phyloP scores from a whole-genome alignment of 805 yeast species.

The Priceomyces castillae region DNA sequence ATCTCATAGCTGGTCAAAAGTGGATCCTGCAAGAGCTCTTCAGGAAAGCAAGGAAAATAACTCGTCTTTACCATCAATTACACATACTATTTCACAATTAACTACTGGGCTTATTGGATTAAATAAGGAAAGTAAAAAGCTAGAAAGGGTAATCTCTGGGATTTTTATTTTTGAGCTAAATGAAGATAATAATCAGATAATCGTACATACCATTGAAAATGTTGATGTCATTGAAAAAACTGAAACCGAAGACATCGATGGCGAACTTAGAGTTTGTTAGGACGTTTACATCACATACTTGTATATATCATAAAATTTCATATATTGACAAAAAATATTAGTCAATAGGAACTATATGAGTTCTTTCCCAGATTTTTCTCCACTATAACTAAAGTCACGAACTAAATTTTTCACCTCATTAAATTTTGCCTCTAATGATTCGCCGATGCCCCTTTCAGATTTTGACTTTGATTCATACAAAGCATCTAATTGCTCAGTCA shows the following conservation, averaged over 20 bases:
- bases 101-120: conserved; percentile 35
- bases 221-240: conserved; percentile 54
- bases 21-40: conserved; percentile 25
- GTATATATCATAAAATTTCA: conserved; percentile 8
- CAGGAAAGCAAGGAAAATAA: conserved; percentile 3
- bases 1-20: conserved; percentile 38
- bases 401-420: conserved; percentile 8
- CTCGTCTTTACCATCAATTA: conserved; percentile 17
- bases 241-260: conserved; percentile 24
- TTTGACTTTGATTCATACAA: conserved; percentile 7
- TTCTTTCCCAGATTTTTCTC: conserved; percentile 5
- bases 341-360: not conserved
- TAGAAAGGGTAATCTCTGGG: conserved; percentile 50
- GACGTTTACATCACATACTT: not conserved
- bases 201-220: conserved; percentile 66
- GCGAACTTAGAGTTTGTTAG: conserved; percentile 28
- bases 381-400: conserved; percentile 8
- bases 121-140: conserved; percentile 22
- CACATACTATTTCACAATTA: conserved; percentile 25
- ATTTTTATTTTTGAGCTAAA: conserved; percentile 65
- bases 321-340: not conserved
- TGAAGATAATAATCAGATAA: conserved; percentile 49
- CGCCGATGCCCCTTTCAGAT: conserved; percentile 1
- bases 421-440: conserved; percentile 4
- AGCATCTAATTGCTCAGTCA: conserved; percentile 16